Evolutionary conservation across 2,329 filamentous ascomycete species (phyloP).

Genomic region (Aspergillus hortae): DNA sequence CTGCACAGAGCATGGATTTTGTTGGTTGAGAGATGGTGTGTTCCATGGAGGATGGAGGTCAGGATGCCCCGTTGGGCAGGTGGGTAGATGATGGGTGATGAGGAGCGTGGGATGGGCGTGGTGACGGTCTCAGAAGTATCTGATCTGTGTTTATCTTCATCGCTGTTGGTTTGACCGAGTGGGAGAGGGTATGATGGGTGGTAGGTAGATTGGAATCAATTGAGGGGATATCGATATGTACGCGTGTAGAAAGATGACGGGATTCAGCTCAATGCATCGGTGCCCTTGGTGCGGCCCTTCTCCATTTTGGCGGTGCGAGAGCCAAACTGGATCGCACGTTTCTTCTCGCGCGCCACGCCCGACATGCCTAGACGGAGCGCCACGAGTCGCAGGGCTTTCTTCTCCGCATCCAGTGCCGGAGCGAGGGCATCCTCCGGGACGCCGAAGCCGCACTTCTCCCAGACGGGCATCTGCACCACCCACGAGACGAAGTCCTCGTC

Average conservation of each 20-base stretch:
- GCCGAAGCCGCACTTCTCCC: slow-evolving; percentile 87
- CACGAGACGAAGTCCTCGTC: slow-evolving; percentile 84
- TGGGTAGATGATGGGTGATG: slow-evolving; percentile 7
- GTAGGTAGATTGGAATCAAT: not conserved
- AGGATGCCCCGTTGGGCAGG: not conserved
- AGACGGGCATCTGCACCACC: slow-evolving; percentile 70
- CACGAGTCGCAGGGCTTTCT: slow-evolving; percentile 73
- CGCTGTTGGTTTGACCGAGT: slow-evolving; percentile 15
- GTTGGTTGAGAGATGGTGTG: not conserved
- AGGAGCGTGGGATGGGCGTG: slow-evolving; percentile 2
- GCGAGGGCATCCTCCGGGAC: slow-evolving; percentile 26
- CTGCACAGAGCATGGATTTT: too few species aligned
- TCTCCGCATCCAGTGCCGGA: slow-evolving; percentile 65
- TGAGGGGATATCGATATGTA: not conserved
- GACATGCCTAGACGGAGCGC: slow-evolving; percentile 71
- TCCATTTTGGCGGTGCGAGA: slow-evolving; percentile 82
- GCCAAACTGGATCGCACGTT: slow-evolving; percentile 85
- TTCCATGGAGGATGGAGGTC: not conserved
- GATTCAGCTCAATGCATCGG: slow-evolving; percentile 48
- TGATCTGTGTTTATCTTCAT: slow-evolving; percentile 41
- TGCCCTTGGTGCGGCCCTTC: slow-evolving; percentile 62
- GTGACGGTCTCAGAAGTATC: slow-evolving; percentile 40
- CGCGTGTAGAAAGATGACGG: not conserved
- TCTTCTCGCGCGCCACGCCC: slow-evolving; percentile 78
- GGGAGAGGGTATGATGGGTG: not conserved